Conservation (phyloP, 83 land plant species). For the Thuja plicata region DNA sequence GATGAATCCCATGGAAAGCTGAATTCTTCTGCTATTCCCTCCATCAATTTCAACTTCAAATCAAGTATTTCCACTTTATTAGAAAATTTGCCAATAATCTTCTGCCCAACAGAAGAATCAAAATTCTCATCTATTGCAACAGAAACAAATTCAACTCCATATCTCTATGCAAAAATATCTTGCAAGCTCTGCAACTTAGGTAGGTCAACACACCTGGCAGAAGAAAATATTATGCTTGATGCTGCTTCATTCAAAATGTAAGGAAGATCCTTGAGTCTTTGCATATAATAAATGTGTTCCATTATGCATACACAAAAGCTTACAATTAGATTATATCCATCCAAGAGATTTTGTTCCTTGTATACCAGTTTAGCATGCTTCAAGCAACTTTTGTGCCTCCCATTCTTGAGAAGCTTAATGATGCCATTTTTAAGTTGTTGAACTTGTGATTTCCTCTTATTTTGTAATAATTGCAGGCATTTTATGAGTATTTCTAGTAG, state of each 20-base stretch:
- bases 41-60: not conserved
- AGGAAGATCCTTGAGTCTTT: not conserved
- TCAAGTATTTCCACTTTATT: not conserved
- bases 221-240: slow-evolving; percentile 10
- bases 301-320: not conserved
- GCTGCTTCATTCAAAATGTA: not conserved
- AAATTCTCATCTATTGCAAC: not conserved
- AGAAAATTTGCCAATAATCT: not conserved
- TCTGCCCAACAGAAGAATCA: not conserved
- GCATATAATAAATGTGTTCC: not conserved
- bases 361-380: not conserved
- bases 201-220: slow-evolving; percentile 57
- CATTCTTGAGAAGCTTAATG: not conserved
- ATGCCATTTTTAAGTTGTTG: not conserved
- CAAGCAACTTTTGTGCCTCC: not conserved
- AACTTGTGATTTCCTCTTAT: not conserved
- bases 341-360: not conserved
- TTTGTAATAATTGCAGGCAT: not conserved
- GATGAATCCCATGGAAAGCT: not conserved
- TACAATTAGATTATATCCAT: not conserved
- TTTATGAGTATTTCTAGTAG: not conserved
- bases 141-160: slow-evolving; percentile 59
- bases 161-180: slow-evolving; percentile 28
- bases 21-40: not conserved
- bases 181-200: slow-evolving; percentile 67